These are phyloP conservation scores for Platanthera zijinensis DNA, from an alignment of 106 monocot species.

Conservation along the genomic window DNA sequence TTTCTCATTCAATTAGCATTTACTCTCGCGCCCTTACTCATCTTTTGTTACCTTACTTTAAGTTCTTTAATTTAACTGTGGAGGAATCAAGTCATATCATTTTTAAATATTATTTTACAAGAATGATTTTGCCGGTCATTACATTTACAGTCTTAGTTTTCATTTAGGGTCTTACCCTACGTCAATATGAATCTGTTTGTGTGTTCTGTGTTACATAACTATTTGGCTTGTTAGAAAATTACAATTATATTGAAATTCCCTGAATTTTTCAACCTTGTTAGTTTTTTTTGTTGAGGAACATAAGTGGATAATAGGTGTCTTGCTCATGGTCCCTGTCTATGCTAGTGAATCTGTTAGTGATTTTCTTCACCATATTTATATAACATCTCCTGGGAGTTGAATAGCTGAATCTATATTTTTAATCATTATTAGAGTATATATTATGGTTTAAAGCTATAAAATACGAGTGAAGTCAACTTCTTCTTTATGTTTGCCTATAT, in stretches of 20 bases:
- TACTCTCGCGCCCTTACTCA: no score
- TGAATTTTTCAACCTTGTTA: not conserved
- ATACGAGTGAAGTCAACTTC: not conserved
- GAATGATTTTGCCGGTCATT: no score
- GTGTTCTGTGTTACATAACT: not conserved
- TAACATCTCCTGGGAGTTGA: not conserved
- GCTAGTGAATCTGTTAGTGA: slow-evolving; percentile 75
- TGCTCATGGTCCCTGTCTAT: slow-evolving; percentile 88
- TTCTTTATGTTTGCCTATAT: not conserved
- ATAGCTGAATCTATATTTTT: not conserved
- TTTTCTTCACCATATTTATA: not conserved
- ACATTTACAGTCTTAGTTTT: not conserved
- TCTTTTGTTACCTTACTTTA: no score
- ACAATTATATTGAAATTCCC: not conserved
- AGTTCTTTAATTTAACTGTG: no score
- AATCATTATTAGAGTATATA: not conserved
- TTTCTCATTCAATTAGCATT: no score
- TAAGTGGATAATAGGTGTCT: slow-evolving; percentile 74
- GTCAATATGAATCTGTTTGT: not conserved
- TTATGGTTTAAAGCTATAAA: not conserved
- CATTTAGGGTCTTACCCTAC: no score
- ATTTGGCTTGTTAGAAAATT: not conserved
- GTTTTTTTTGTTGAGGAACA: slow-evolving; percentile 52
- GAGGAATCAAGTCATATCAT: no score
- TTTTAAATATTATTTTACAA: no score